phyloP scores from a whole-genome alignment of 192 early-diverging fungal genomes.

The Chytriomyces sp. region DNA sequence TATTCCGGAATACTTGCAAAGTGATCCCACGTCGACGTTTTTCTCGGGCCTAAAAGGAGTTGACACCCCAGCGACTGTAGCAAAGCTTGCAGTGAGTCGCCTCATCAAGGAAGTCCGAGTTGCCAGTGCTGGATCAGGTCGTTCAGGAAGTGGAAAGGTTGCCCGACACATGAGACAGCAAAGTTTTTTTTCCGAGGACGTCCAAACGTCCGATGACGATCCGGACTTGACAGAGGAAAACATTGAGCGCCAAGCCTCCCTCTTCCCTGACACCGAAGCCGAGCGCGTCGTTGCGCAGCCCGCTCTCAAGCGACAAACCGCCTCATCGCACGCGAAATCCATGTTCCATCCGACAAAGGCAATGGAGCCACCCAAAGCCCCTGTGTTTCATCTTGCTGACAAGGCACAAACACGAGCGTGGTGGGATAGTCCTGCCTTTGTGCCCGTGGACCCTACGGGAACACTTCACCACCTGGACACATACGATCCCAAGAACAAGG shows the following conservation, averaged over 20 bases:
- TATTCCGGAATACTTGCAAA: constrained; percentile 2
- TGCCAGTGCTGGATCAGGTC: too few relatives aligned
- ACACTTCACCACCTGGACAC: constrained; percentile 12
- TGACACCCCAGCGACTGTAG: neutral
- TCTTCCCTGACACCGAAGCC: neutral
- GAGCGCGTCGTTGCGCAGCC: neutral
- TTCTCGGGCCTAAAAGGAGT: neutral
- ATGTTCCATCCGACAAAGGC: too few relatives aligned
- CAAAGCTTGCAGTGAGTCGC: neutral
- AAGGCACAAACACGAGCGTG: constrained; percentile 3
- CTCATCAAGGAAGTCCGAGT: too few relatives aligned
- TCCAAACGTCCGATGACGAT: neutral
- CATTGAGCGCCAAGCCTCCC: neutral
- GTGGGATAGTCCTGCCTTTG: constrained; percentile 14
- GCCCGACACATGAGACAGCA: neutral
- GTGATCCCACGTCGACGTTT: neutral
- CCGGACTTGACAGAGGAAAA: neutral
- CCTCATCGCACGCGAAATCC: neutral
- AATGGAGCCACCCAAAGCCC: too few relatives aligned
- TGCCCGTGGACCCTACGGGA: neutral
- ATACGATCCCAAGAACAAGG: constrained; percentile 15
- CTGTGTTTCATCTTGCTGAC: constrained; percentile 15
- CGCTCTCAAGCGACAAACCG: neutral
- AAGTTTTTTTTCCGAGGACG: neutral
- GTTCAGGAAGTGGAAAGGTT: too few relatives aligned